phyloP scores from a whole-genome alignment of 371 early-diverging fungal genomes.

The Actinomortierella ambigua region DNA sequence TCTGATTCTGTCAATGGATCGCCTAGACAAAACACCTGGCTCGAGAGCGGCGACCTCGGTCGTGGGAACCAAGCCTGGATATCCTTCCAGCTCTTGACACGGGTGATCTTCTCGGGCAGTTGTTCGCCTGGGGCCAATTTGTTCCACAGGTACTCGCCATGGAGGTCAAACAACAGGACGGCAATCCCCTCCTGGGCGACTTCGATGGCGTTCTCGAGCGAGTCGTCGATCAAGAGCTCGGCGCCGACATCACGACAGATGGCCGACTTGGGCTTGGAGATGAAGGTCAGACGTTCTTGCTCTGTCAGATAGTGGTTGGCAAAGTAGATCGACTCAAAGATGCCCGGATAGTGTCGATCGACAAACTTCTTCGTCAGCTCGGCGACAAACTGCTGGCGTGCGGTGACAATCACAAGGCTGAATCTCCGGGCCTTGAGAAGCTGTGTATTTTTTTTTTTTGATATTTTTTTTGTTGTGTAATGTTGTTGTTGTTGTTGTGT shows the following conservation, averaged over 20 bases:
- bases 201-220: constrained; percentile 51
- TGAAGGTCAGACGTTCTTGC: constrained; percentile 48
- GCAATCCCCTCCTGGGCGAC: constrained; percentile 51
- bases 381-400: constrained; percentile 57
- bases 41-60: constrained; percentile 54
- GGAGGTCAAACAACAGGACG: constrained; percentile 51
- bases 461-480: neutral
- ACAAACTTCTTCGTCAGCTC: constrained; percentile 57
- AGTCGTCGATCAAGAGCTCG: constrained; percentile 56
- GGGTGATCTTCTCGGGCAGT: constrained; percentile 49
- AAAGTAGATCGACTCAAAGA: constrained; percentile 60
- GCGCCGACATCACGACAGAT: constrained; percentile 60
- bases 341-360: constrained; percentile 54
- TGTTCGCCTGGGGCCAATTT: constrained; percentile 40
- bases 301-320: constrained; percentile 54
- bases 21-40: constrained; percentile 29
- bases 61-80: constrained; percentile 54
- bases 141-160: constrained; percentile 54
- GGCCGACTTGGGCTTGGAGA: constrained; percentile 55
- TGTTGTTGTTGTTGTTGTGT: neutral
- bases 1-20: constrained; percentile 45
- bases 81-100: constrained; percentile 55
- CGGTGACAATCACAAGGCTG: constrained; percentile 55
- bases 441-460: constrained; percentile 5
- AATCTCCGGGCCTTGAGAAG: constrained; percentile 53